A percentile compares a stretch with the other conserved stretches of the same genome.
These are phyloP conservation scores for Cynara cardunculus DNA, from an alignment of 129 eudicot species.

Conservation along the genomic window DNA sequence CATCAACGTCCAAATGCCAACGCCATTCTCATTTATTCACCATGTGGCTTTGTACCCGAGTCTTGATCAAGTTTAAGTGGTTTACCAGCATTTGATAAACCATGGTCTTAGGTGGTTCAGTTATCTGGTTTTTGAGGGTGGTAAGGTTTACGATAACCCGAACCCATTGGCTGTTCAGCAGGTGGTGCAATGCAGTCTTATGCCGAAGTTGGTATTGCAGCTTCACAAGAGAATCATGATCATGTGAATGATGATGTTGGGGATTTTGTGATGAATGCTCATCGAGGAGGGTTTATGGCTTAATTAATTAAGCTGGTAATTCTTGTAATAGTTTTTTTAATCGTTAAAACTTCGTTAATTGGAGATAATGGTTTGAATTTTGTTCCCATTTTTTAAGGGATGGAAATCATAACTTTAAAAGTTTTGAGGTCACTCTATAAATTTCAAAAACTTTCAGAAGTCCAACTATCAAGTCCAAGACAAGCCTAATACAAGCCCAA, in stretches of 20 bases:
- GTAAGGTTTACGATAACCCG: slow-evolving; percentile 9
- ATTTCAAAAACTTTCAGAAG: no score
- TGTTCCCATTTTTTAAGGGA: no score
- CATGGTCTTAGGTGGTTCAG: slow-evolving; percentile 12
- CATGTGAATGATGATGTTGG: slow-evolving; percentile 7
- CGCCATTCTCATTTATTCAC: not conserved
- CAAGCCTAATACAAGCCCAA: no score
- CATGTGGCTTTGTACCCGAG: not conserved
- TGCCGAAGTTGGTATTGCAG: slow-evolving; percentile 2
- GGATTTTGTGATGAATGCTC: slow-evolving; percentile 8
- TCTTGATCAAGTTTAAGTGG: slow-evolving; percentile 8
- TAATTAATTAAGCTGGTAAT: not conserved
- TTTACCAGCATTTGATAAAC: slow-evolving; percentile 17
- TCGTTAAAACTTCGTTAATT: not conserved
- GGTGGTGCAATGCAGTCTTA: slow-evolving; percentile 5
- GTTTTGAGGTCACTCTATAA: no score
- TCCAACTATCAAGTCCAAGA: no score
- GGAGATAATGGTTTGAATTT: no score
- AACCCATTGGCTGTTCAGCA: slow-evolving; percentile 21
- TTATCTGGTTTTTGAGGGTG: slow-evolving; percentile 18
- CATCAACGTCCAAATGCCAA: not conserved
- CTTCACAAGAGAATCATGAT: not conserved
- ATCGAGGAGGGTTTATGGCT: slow-evolving; percentile 1
- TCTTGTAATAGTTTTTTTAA: not conserved
- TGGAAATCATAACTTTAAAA: no score